phyloP scores from a whole-genome alignment of 805 yeast genomes.

The Ogataea pini region DNA sequence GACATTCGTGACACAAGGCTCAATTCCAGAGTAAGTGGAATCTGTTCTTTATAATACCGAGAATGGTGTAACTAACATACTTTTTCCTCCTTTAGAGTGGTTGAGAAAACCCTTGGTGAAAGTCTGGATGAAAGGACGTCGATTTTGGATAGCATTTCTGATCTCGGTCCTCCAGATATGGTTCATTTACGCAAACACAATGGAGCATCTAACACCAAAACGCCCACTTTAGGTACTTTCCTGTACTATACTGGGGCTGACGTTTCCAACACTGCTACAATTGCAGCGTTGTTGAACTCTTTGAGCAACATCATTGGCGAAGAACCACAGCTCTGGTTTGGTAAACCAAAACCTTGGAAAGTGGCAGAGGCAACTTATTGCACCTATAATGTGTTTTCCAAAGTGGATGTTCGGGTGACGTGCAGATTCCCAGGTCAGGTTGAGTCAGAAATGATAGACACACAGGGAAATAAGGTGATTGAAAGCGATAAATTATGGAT shows the following conservation, averaged over 20 bases:
- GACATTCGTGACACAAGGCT: conserved; percentile 53
- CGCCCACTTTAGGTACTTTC: conserved; percentile 65
- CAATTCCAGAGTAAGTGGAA: conserved; percentile 57
- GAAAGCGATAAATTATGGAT: conserved; percentile 56
- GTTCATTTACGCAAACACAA: conserved; percentile 48
- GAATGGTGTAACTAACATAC: not conserved
- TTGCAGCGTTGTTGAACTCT: conserved; percentile 72
- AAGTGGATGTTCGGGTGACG: conserved; percentile 67
- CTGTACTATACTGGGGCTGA: conserved; percentile 76
- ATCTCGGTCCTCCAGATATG: conserved; percentile 73
- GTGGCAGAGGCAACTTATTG: conserved; percentile 73
- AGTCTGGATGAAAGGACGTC: conserved; percentile 66
- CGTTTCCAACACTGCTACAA: conserved; percentile 72
- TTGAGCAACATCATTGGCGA: conserved; percentile 63
- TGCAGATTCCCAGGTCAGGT: conserved; percentile 78
- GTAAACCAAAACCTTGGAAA: conserved; percentile 67
- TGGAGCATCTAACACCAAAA: conserved; percentile 31
- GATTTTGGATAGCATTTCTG: conserved; percentile 57
- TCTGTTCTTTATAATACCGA: too few relatives aligned
- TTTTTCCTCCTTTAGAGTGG: conserved; percentile 46
- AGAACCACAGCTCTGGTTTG: conserved; percentile 77
- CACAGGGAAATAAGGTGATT: conserved; percentile 52
- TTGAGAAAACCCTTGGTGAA: conserved; percentile 49
- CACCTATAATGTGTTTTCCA: conserved; percentile 59
- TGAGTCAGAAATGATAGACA: conserved; percentile 51